Conservation (phyloP, 2,329 filamentous ascomycete species). For the Arthrobotrys megalospora region DNA sequence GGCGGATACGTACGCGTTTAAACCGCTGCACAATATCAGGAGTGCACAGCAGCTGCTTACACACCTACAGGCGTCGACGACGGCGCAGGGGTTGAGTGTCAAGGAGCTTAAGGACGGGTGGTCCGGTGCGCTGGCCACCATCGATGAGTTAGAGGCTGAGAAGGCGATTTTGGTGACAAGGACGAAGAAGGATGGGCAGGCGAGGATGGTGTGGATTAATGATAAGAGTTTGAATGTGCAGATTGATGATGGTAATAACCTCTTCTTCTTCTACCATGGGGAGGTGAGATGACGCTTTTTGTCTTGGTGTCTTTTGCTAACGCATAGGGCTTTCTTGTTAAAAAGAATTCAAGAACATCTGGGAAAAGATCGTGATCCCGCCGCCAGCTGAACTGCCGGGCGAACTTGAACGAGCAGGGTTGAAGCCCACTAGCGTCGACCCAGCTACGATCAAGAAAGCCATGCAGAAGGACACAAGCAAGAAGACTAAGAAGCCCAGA, state of each 20-base stretch:
- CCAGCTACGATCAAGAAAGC: conserved; percentile 75
- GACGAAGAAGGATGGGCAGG: conserved; percentile 91
- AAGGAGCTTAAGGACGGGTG: conserved; percentile 97
- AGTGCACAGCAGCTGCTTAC: conserved; percentile 82
- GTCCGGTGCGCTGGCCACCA: conserved; percentile 84
- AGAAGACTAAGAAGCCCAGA: conserved; percentile 61
- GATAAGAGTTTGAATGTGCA: conserved; percentile 81
- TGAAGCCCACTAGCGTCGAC: conserved; percentile 88
- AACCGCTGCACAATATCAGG: conserved; percentile 85
- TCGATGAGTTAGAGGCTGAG: conserved; percentile 82
- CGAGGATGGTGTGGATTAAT: conserved; percentile 89
- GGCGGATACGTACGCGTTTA: conserved; percentile 83
- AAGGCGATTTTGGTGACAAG: conserved; percentile 87
- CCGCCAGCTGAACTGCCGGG: conserved; percentile 81
- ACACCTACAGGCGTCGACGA: conserved; percentile 84
- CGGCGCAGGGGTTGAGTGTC: conserved; percentile 84
- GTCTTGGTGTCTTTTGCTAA: conserved; percentile 38
- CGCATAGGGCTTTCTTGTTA: neutral
- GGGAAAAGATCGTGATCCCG: conserved; percentile 85
- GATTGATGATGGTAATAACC: conserved; percentile 73
- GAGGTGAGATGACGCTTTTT: neutral
- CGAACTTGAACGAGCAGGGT: conserved; percentile 81
- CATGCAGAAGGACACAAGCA: conserved; percentile 58
- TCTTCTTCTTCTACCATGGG: neutral
- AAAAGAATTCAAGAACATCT: conserved; percentile 83